A percentile compares a stretch with the other conserved stretches of the same genome.
phyloP scores from a whole-genome alignment of 164 flowering plant species.

The Stephania yunnanensis region DNA sequence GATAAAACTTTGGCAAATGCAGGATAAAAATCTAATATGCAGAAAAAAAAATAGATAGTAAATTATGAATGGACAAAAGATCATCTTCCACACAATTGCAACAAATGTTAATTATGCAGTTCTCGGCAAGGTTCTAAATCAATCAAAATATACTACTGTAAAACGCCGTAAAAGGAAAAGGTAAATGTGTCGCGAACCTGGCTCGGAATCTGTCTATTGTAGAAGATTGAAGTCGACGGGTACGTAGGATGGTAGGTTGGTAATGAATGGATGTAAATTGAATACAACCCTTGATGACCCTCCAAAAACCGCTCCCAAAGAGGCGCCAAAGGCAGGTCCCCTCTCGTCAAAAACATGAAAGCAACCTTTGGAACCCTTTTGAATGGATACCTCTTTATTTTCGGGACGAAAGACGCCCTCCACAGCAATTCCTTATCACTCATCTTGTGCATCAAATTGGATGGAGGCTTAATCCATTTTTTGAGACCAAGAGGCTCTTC shows the following conservation, averaged over 20 bases:
- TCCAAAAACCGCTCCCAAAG: conserved; percentile 86
- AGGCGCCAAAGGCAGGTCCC: conserved; percentile 80
- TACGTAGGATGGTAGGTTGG: conserved; percentile 51
- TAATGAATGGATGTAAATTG: conserved; percentile 70
- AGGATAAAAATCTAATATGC: no score
- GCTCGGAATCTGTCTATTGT: conserved; percentile 74
- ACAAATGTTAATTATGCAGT: neutral
- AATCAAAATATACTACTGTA: neutral
- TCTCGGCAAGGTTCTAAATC: neutral
- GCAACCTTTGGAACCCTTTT: conserved; percentile 76
- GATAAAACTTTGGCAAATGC: no score
- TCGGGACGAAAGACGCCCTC: conserved; percentile 71
- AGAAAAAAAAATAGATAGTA: neutral
- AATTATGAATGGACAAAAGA: neutral
- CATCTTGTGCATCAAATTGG: conserved; percentile 61
- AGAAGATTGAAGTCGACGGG: conserved; percentile 57
- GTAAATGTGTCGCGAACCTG: conserved; percentile 44
- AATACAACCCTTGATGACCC: conserved; percentile 58
- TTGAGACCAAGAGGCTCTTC: conserved; percentile 38
- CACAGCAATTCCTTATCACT: conserved; percentile 73
- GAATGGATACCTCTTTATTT: conserved; percentile 58
- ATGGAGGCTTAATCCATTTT: conserved; percentile 62
- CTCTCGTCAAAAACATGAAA: conserved; percentile 90
- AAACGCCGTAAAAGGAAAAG: neutral
- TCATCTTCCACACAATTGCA: neutral